A percentile compares a stretch with the other conserved stretches of the same genome.
These are phyloP conservation scores for Colletotrichum tanaceti DNA, from an alignment of 2,329 filamentous ascomycete genomes.

Conservation along the genomic window DNA sequence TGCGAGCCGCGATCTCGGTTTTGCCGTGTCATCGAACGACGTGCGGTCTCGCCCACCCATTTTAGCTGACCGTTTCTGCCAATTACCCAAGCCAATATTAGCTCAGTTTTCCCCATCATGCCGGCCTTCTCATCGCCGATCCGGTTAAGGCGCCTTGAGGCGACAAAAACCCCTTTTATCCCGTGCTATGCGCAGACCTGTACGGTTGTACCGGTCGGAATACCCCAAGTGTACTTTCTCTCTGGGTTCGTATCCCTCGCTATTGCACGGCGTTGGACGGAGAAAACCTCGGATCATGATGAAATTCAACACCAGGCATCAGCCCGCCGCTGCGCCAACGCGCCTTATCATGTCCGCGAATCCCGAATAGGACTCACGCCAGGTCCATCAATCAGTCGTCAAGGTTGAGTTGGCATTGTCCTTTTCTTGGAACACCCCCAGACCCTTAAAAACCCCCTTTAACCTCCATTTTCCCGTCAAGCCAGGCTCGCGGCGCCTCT, in stretches of 20 bases:
- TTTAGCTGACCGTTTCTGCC: not conserved
- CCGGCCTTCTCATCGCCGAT: constrained; percentile 30
- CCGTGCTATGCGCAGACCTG: not conserved
- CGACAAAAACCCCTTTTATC: not conserved
- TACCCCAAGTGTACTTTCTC: too few relatives aligned
- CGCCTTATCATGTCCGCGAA: not conserved
- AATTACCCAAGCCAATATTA: constrained; percentile 13
- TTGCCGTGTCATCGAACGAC: constrained; percentile 50
- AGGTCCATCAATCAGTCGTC: not conserved
- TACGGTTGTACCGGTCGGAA: too few relatives aligned
- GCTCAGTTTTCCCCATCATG: not conserved
- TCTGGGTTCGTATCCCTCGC: not conserved
- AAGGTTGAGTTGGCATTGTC: not conserved
- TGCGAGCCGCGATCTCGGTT: constrained; percentile 50
- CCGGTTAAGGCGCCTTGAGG: not conserved
- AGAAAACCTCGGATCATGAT: too few relatives aligned
- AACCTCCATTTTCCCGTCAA: constrained; percentile 1
- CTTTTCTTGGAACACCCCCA: not conserved
- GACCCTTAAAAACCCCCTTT: constrained; percentile 8
- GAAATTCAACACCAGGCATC: not conserved
- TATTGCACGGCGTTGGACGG: not conserved
- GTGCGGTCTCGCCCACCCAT: not conserved
- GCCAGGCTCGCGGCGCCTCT: not conserved
- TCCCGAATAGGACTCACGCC: not conserved
- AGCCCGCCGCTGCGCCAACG: not conserved